Conservation (phyloP, 768 basidiomycete genomes). For the Fibroporia radiculosa region DNA sequence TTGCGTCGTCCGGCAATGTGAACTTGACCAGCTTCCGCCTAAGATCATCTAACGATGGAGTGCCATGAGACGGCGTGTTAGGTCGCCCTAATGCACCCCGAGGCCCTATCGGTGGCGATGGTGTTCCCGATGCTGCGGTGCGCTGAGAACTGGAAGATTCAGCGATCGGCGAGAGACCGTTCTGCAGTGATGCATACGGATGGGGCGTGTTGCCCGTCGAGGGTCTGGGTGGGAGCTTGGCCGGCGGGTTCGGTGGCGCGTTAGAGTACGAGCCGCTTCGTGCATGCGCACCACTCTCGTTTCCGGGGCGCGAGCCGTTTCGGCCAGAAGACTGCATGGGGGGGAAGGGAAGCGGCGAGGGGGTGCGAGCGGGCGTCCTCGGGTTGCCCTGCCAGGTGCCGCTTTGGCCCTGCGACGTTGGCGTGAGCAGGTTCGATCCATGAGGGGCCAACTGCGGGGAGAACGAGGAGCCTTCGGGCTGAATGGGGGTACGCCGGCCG, state of each 20-base stretch:
- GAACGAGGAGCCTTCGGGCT: conserved; percentile 37
- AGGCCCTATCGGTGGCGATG: conserved; percentile 38
- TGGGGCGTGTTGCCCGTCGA: conserved; percentile 39
- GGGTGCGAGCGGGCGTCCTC: conserved; percentile 23
- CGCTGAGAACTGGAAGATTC: conserved; percentile 44
- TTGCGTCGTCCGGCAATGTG: conserved; percentile 72
- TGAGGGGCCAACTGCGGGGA: conserved; percentile 28
- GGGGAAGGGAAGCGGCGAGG: conserved; percentile 33
- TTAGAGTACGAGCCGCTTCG: conserved; percentile 46
- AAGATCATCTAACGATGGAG: conserved; percentile 67
- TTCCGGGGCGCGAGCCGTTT: conserved; percentile 6
- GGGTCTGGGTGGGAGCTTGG: conserved; percentile 38
- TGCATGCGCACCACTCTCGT: conserved; percentile 31
- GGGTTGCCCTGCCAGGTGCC: conserved; percentile 32
- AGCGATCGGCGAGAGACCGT: conserved; percentile 61
- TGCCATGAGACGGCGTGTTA: conserved; percentile 21
- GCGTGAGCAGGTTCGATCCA: conserved; percentile 20
- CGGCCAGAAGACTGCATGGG: conserved; percentile 13
- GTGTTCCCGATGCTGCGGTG: conserved; percentile 26
- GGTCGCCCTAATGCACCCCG: conserved; percentile 50
- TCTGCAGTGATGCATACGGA: conserved; percentile 46
- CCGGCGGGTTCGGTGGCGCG: conserved; percentile 29
- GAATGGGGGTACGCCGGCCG: conserved; percentile 50
- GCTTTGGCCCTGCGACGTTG: conserved; percentile 16
- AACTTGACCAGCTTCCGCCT: conserved; percentile 86